Percentiles rank a stretch among this genome's conserved stretches.
Evolutionary conservation across 345 rosid species (phyloP).

Genomic region (Boechera stricta): DNA sequence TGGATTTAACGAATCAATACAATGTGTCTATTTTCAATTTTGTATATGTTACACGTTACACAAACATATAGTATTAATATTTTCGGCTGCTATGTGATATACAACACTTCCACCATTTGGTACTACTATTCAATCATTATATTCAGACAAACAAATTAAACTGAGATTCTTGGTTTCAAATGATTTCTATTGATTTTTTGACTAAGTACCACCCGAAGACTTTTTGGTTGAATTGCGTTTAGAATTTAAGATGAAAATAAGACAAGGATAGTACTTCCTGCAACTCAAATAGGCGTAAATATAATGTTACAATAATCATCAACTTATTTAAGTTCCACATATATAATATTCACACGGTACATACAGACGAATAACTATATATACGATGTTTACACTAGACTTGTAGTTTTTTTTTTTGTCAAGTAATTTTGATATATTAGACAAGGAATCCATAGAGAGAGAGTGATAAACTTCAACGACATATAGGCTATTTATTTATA

Average conservation of each 20-base stretch:
- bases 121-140: slow-evolving; percentile 26
- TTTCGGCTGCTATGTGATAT: neutral
- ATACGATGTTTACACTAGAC: no score
- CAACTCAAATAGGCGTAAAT: neutral
- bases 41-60: neutral
- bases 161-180: slow-evolving; percentile 8
- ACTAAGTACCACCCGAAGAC: slow-evolving; percentile 30
- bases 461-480: no score
- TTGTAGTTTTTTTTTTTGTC: no score
- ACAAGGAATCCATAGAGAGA: no score
- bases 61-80: neutral
- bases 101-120: slow-evolving; percentile 5
- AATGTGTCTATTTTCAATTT: neutral
- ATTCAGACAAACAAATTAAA: slow-evolving; percentile 5
- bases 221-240: slow-evolving; percentile 9
- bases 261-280: slow-evolving; percentile 7
- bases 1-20: slow-evolving; percentile 2
- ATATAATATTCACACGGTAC: neutral
- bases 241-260: neutral
- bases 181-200: slow-evolving; percentile 19
- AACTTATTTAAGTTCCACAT: neutral
- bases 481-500: no score
- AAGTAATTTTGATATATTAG: no score
- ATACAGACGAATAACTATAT: no score
- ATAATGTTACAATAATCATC: neutral